Evolutionary conservation across 208 protist species (phyloP), one percentile per base, ranked within the genome.

Genomic region (Crithidia mellificae): DNA sequence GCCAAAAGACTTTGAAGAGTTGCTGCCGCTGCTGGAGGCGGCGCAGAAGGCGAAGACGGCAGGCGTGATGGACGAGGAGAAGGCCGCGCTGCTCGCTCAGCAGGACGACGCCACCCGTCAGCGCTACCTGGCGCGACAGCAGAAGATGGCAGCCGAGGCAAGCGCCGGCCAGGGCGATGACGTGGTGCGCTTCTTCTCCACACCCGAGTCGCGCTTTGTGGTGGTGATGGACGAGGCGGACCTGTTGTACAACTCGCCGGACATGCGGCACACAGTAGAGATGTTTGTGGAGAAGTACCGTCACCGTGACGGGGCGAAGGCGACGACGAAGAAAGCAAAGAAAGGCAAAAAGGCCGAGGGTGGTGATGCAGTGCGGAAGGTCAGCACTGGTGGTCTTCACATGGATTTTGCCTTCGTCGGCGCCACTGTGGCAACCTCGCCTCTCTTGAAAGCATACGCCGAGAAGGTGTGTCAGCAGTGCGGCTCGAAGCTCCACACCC

Each of bases 151-250:
- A 19, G 54, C 38, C 17, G 58, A 19, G 3, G n/a, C 22, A 32
- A 39, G 39, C 6, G 50, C 19, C 0, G 44, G 9, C 7, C 4
- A 36, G 2, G 39, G 11, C 15, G 62, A 49, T 9, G 57, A 72
- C 19, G 30, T 6, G 17, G 58, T 74, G 2, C 41, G 47, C 36
- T 77, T 78, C 56, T 41, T 41, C 61, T 72, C 75, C 15, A 61
- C 70, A 22, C 2, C 19, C 6, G 44, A 51, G n/a, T 30, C 19
- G 19, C 86, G 76, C 27, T 96, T 97, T 56, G 36, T 85, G 2
- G 57, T 97, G 17, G 83, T 95, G 24, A 77, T 95, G 14, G 92
- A 97, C 65, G 92, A 97, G 74, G 90, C 89, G 11, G 92, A 97
- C 54, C 46, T 96, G 27, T 66, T 95, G 1, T 86, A 96, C 66